Evolutionary conservation across 306 rosid species (phyloP).

Genomic region (Prinsepia uniflora): DNA sequence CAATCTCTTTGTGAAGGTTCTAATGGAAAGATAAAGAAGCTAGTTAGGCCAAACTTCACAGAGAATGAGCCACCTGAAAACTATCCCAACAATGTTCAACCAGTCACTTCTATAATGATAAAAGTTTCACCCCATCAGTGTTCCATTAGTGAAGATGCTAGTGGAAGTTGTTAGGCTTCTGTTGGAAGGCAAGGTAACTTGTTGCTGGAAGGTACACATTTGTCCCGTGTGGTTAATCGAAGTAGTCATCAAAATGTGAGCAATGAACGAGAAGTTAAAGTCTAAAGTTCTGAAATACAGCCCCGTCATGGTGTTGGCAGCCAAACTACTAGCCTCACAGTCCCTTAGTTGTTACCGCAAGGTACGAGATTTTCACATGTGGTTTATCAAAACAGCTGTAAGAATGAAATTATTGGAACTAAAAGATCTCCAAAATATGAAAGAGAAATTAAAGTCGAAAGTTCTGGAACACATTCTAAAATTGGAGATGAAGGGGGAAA

Average conservation of each 20-base stretch:
- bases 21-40: slow-evolving; percentile 42
- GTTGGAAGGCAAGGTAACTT: slow-evolving; percentile 20
- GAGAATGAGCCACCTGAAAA: slow-evolving; percentile 25
- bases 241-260: slow-evolving; percentile 17
- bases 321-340: slow-evolving; percentile 22
- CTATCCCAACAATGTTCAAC: slow-evolving; percentile 4
- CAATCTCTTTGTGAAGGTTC: slow-evolving; percentile 25
- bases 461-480: neutral
- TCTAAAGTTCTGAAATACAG: slow-evolving; percentile 16
- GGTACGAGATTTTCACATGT: slow-evolving; percentile 14
- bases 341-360: slow-evolving; percentile 8
- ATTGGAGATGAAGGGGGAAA: slow-evolving; percentile 21
- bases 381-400: slow-evolving; percentile 9
- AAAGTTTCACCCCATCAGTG: slow-evolving; percentile 19
- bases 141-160: slow-evolving; percentile 15
- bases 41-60: slow-evolving; percentile 48
- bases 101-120: slow-evolving; percentile 16
- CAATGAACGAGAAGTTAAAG: slow-evolving; percentile 22
- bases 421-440: slow-evolving; percentile 3
- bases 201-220: slow-evolving; percentile 15
- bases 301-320: slow-evolving; percentile 13
- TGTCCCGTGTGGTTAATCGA: neutral
- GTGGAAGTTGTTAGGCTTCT: slow-evolving; percentile 26
- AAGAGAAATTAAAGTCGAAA: slow-evolving; percentile 23
- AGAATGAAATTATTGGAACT: slow-evolving; percentile 22